phyloP scores from a whole-genome alignment of 441 rosid species.

The Euphorbia celastroides region DNA sequence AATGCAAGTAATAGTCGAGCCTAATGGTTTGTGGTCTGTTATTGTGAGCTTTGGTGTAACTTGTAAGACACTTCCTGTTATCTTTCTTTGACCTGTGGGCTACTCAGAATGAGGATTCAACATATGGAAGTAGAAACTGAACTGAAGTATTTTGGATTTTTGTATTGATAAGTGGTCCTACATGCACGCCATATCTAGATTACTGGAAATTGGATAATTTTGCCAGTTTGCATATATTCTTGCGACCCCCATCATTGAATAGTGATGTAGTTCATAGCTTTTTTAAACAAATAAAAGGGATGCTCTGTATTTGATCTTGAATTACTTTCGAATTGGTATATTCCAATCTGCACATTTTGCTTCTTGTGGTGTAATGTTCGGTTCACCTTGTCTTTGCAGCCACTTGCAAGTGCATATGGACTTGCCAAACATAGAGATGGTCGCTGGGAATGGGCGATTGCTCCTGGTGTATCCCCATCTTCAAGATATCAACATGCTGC shows the following conservation, averaged over 20 bases:
- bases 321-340: conserved; percentile 2
- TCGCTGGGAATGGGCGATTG: conserved; percentile 99
- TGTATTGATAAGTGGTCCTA: background rate
- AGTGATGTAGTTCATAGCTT: background rate
- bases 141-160: no score
- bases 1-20: background rate
- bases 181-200: background rate
- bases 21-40: background rate
- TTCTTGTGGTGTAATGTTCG: background rate
- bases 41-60: background rate
- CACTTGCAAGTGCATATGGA: conserved; percentile 94
- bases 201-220: background rate
- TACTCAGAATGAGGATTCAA: background rate
- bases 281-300: background rate
- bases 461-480: conserved; percentile 98
- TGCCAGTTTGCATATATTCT: background rate
- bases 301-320: background rate
- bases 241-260: background rate
- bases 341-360: background rate
- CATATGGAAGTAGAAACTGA: background rate
- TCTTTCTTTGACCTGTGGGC: background rate
- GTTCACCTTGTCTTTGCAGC: conserved; percentile 35
- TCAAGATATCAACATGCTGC: conserved; percentile 99
- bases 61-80: background rate
- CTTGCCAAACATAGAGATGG: conserved; percentile 99